Evolutionary conservation across 2,329 filamentous ascomycete genomes (phyloP).

Genomic region (Thelonectria blattea): DNA sequence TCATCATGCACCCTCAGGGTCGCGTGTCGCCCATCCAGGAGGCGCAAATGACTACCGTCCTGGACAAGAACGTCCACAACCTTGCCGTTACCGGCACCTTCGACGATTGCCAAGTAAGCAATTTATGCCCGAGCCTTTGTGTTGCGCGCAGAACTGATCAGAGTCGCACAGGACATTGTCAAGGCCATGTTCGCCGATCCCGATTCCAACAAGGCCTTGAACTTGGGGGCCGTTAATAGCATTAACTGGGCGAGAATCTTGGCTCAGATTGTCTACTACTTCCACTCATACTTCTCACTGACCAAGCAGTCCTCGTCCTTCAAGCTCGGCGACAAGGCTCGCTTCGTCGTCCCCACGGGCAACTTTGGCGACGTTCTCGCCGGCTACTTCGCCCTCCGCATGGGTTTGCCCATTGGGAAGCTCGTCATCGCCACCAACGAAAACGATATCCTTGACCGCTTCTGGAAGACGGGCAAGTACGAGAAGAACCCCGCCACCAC

Average conservation of each 20-base stretch:
- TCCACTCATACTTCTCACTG: conserved; percentile 90
- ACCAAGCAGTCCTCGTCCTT: conserved; percentile 64
- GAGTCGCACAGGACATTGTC: conserved; percentile 62
- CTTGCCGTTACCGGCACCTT: conserved; percentile 89
- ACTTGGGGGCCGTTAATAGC: conserved; percentile 91
- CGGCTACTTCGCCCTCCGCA: conserved; percentile 88
- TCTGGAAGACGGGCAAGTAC: conserved; percentile 90
- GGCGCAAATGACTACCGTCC: conserved; percentile 94
- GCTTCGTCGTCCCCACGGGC: conserved; percentile 90
- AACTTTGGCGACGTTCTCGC: conserved; percentile 97
- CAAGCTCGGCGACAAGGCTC: conserved; percentile 70
- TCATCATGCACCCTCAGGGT: conserved; percentile 92
- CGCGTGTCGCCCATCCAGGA: conserved; percentile 92
- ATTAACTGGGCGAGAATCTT: conserved; percentile 97
- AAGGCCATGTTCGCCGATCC: conserved; percentile 90
- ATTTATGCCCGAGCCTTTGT: conserved; percentile 1
- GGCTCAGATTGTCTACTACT: conserved; percentile 97
- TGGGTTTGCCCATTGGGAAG: conserved; percentile 88
- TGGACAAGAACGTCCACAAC: conserved; percentile 92
- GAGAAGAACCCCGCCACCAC: conserved; percentile 75
- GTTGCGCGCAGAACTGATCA: not conserved
- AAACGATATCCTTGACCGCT: conserved; percentile 95
- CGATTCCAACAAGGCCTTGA: conserved; percentile 80
- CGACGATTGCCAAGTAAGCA: conserved; percentile 83
- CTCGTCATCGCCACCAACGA: conserved; percentile 94